Evolutionary conservation across 495 filamentous ascomycete genomes (phyloP).

Genomic region (Aspergillus sparsus): DNA sequence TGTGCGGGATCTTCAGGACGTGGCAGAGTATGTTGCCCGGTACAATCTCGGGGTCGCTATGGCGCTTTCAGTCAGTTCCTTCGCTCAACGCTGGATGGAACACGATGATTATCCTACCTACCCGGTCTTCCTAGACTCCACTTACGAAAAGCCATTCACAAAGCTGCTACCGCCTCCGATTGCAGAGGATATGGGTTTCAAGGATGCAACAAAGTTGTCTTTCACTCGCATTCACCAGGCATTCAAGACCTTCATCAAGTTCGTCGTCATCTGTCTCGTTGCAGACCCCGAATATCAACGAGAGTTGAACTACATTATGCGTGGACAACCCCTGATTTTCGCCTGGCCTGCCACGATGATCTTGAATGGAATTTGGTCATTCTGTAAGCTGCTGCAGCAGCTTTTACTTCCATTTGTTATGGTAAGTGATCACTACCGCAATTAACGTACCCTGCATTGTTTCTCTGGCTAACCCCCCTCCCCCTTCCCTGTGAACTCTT

Average conservation of each 20-base stretch:
- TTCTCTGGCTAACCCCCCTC: background rate
- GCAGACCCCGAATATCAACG: conserved; percentile 60
- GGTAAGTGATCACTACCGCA: background rate
- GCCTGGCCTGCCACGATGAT: conserved; percentile 35
- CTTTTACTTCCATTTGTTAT: conserved; percentile 47
- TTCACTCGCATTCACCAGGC: conserved; percentile 5
- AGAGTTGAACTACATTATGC: conserved; percentile 51
- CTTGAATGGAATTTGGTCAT: conserved; percentile 53
- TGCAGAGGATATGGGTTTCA: conserved; percentile 6
- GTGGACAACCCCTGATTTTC: conserved; percentile 32
- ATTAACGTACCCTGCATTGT: background rate
- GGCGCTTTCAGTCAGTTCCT: conserved; percentile 27
- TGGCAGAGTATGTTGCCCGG: conserved; percentile 37
- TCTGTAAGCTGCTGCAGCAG: conserved; percentile 39
- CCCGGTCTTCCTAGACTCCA: conserved; percentile 17
- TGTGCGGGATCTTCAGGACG: conserved; percentile 29
- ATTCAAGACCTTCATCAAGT: conserved; percentile 42
- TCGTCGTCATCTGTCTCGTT: conserved; percentile 53
- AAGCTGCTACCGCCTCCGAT: conserved; percentile 29
- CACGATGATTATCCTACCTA: conserved; percentile 20
- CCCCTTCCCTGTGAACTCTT: background rate
- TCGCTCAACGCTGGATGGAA: conserved; percentile 23
- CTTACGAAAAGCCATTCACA: conserved; percentile 21
- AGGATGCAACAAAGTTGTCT: conserved; percentile 9
- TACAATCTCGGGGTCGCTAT: conserved; percentile 41